A percentile compares a stretch with the other conserved stretches of the same genome.
Evolutionary conservation across 78 protist genomes (phyloP).

Genomic region (Dictyostelium brefeldianum): DNA sequence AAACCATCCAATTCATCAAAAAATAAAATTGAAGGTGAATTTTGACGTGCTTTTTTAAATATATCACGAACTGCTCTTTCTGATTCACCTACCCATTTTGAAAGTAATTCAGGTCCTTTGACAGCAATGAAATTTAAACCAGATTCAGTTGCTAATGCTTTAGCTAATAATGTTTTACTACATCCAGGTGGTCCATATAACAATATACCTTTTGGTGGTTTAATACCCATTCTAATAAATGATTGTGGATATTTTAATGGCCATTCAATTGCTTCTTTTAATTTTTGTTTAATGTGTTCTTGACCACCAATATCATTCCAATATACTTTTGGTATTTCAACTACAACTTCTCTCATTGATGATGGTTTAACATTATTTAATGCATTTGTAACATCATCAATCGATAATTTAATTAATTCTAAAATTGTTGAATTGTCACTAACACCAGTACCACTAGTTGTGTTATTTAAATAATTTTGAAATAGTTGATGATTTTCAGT

Average conservation of each 20-base stretch:
- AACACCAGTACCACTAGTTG: background rate
- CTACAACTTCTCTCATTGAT: slow-evolving; percentile 81
- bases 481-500: background rate
- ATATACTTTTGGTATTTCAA: slow-evolving; percentile 83
- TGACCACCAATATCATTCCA: slow-evolving; percentile 99
- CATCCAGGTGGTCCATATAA: slow-evolving; percentile 99
- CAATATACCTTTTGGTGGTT: slow-evolving; percentile 96
- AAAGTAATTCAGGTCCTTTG: slow-evolving; percentile 95
- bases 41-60: slow-evolving; percentile 90
- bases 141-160: slow-evolving; percentile 97
- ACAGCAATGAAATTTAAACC: slow-evolving; percentile 95
- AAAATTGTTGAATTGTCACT: background rate
- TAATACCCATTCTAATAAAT: slow-evolving; percentile 93
- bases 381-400: slow-evolving; percentile 52
- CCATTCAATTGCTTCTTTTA: slow-evolving; percentile 96
- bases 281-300: slow-evolving; percentile 86
- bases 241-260: slow-evolving; percentile 93
- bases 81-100: slow-evolving; percentile 96
- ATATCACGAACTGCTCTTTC: slow-evolving; percentile 94
- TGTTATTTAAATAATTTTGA: background rate
- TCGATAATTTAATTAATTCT: slow-evolving; percentile 1
- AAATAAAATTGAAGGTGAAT: slow-evolving; percentile 92
- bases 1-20: slow-evolving; percentile 95
- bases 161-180: slow-evolving; percentile 96
- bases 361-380: slow-evolving; percentile 52